Evolutionary conservation across 2,329 filamentous ascomycete species (phyloP), one percentile per base, ranked within the genome.

Genomic region (Chaetomium strumarium): DNA sequence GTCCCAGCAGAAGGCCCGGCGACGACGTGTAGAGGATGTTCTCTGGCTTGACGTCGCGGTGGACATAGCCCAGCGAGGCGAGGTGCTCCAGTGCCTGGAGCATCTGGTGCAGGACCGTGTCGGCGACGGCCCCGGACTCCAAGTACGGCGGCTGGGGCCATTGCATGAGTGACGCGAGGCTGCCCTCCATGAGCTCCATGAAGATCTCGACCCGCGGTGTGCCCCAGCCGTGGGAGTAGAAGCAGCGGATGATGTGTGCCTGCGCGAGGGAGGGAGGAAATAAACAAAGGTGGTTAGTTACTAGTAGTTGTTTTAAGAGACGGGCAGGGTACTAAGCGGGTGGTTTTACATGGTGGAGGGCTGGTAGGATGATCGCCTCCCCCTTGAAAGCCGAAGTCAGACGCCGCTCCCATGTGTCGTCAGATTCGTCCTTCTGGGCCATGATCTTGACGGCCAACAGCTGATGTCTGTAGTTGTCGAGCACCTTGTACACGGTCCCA

Each of bases 11-110:
- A 37, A 16, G 2, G 17, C 12, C 7, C 19, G 19, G 14, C 4
- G 7, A 20, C 14, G 39, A n/a, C 38, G 38, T 39, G 34, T 48
- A 53, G 16, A 53, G 39, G 33, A 53, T 53, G 41, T 53, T 53
- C 1, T 49, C 24, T 14, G 51, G 51, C 34, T 53, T 53, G 16
- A 53, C 14, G 51, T 53, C 51, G 40, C 51, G 45, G 40, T 49
- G 51, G 13, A 53, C 51, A 11, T 36, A 40, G 14, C 45, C 40
- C 5, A 10, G 45, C 0, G 2, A 0, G 34, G 10, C 10, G 39
- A 53, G 51, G 38, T 53, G 40, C 34, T 19, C 38, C 6, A 53
- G 45, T 6, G 51, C 51, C 10, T 39, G 40, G 33, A 48, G 51
- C 33, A 53, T 49, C 19, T 53, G 45, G 45, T 17, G 14, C 11